Evolutionary conservation across 2,329 filamentous ascomycete species (phyloP).

Genomic region (Byssothecium circinans): DNA sequence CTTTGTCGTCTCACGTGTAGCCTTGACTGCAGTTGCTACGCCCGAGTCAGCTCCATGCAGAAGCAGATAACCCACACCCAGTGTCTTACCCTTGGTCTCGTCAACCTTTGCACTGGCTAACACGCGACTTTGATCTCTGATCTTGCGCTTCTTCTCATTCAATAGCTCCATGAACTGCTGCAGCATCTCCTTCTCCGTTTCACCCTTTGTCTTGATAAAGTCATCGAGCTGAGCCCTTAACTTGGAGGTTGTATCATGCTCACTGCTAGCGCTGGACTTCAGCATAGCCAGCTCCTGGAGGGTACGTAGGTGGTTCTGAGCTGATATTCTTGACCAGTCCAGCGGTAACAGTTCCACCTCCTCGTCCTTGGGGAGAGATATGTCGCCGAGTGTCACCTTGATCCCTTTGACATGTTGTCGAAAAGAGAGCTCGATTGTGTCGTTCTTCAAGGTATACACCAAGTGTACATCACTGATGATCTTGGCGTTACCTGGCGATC

Average conservation of each 20-base stretch:
- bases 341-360: constrained; percentile 66
- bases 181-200: constrained; percentile 67
- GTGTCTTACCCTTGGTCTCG: constrained; percentile 28
- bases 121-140: constrained; percentile 70
- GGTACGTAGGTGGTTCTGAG: constrained; percentile 52
- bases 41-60: constrained; percentile 1
- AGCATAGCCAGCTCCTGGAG: constrained; percentile 49
- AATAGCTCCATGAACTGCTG: constrained; percentile 70
- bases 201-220: constrained; percentile 65
- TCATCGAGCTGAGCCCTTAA: constrained; percentile 67
- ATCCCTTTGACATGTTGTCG: constrained; percentile 66
- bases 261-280: constrained; percentile 48
- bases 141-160: constrained; percentile 80
- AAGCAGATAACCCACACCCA: not conserved
- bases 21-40: constrained; percentile 33
- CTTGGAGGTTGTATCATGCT: constrained; percentile 60
- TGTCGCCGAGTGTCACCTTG: constrained; percentile 66
- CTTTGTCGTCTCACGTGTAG: constrained; percentile 26
- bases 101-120: constrained; percentile 57
- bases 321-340: constrained; percentile 68
- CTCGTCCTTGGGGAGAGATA: constrained; percentile 59
- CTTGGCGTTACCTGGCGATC: constrained; percentile 47
- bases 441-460: constrained; percentile 59
- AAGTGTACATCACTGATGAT: constrained; percentile 58
- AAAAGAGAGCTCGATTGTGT: constrained; percentile 62